These are phyloP conservation scores for Actinomortierella ambigua DNA, from an alignment of 371 early-diverging fungal species.

Conservation along the genomic window DNA sequence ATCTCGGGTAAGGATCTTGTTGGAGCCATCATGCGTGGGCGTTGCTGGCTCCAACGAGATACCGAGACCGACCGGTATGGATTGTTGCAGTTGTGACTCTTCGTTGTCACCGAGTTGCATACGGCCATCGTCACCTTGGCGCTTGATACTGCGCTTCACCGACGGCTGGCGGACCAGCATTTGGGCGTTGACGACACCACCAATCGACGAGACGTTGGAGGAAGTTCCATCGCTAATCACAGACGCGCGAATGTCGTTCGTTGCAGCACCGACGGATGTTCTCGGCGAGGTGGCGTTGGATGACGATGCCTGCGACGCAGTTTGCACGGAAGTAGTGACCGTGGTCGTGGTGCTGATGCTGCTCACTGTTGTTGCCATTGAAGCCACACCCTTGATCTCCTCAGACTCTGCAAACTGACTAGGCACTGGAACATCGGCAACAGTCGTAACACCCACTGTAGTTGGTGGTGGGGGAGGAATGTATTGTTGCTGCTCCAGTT, in stretches of 20 bases:
- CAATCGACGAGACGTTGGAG: conserved; percentile 29
- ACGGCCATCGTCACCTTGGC: conserved; percentile 5
- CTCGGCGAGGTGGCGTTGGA: too few species aligned
- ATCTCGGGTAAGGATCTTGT: neutral
- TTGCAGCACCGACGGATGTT: too few species aligned
- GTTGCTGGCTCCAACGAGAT: conserved; percentile 17
- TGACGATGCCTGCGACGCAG: conserved; percentile 17
- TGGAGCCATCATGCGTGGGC: conserved; percentile 1
- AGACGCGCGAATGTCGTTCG: conserved; percentile 13
- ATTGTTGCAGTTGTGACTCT: neutral
- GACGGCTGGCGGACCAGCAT: conserved; percentile 38
- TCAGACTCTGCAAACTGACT: too few species aligned
- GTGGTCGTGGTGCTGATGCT: too few species aligned
- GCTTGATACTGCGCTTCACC: conserved; percentile 29
- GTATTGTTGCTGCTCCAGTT: too few species aligned
- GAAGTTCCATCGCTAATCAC: conserved; percentile 35
- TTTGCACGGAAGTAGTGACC: too few species aligned
- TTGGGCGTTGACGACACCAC: conserved; percentile 32
- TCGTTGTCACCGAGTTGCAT: neutral
- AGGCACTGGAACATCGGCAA: too few species aligned
- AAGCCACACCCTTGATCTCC: too few species aligned
- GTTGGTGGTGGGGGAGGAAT: too few species aligned
- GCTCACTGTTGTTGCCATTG: too few species aligned
- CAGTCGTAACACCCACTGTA: too few species aligned
- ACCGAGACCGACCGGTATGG: conserved; percentile 24